Conservation (phyloP, 805 yeast genomes). For the Vanderwaltozyma yarrowii region DNA sequence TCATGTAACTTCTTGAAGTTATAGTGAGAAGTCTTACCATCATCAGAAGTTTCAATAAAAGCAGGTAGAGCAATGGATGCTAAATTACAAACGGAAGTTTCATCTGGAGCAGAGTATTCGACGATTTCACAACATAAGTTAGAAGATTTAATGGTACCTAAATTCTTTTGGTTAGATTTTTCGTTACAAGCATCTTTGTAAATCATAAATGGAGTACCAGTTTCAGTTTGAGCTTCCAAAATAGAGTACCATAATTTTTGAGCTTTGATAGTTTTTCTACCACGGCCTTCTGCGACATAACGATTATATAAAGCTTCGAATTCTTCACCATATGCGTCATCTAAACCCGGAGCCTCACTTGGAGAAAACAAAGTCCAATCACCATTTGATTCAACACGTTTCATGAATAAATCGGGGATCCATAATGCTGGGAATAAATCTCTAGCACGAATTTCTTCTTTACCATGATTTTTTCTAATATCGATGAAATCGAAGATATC, state of each 20-base stretch:
- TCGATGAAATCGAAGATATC: conserved; percentile 83
- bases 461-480: conserved; percentile 86
- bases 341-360: conserved; percentile 75
- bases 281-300: conserved; percentile 65
- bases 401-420: conserved; percentile 93
- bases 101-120: conserved; percentile 85
- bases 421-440: conserved; percentile 89
- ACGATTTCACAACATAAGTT: conserved; percentile 92
- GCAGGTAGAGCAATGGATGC: conserved; percentile 87
- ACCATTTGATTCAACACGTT: conserved; percentile 65
- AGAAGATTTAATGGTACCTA: conserved; percentile 88
- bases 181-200: conserved; percentile 87
- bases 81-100: conserved; percentile 90
- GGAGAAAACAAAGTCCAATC: conserved; percentile 91
- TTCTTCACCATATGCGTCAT: conserved; percentile 76
- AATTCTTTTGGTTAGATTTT: conserved; percentile 83
- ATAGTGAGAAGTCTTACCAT: conserved; percentile 39
- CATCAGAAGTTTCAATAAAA: conserved; percentile 44
- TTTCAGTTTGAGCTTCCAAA: conserved; percentile 86
- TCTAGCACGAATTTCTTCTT: conserved; percentile 87
- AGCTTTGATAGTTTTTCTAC: conserved; percentile 60
- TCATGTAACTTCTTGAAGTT: conserved; percentile 68
- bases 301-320: conserved; percentile 60
- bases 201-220: conserved; percentile 91
- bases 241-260: conserved; percentile 88